A percentile compares a stretch with the other conserved stretches of the same genome.
Conservation (phyloP, 169 alveolate genomes). For the Miamiensis avidus region DNA sequence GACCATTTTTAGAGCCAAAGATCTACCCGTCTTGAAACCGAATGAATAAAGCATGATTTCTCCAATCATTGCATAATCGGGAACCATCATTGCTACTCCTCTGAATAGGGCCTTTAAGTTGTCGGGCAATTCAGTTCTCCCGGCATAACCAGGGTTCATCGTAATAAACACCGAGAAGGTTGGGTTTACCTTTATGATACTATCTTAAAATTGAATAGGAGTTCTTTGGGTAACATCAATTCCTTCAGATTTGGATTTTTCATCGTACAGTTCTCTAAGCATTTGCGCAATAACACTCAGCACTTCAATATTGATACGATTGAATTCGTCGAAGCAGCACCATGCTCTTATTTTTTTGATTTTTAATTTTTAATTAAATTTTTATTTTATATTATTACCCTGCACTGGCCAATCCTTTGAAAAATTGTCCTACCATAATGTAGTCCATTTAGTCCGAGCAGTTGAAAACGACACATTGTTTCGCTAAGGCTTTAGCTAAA, state of each 20-base stretch:
- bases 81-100: conserved; percentile 80
- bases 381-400: no score
- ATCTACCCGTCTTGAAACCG: conserved; percentile 73
- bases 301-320: conserved; percentile 85
- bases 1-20: conserved; percentile 69
- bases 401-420: conserved; percentile 88
- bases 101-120: conserved; percentile 59
- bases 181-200: conserved; percentile 70
- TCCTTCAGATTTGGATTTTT: conserved; percentile 37
- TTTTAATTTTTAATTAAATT: no score
- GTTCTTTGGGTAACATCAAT: conserved; percentile 17
- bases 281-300: conserved; percentile 80
- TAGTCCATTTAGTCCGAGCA: conserved; percentile 90
- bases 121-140: conserved; percentile 58
- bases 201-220: conserved; percentile 71
- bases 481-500: conserved; percentile 89
- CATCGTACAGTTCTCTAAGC: conserved; percentile 64
- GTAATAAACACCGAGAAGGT: conserved; percentile 86
- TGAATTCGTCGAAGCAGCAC: conserved; percentile 87
- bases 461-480: conserved; percentile 87
- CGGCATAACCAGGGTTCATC: conserved; percentile 82
- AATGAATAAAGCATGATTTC: conserved; percentile 73
- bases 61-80: conserved; percentile 69
- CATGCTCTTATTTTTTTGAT: no score
- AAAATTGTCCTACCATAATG: conserved; percentile 89